These are phyloP conservation scores for Fraxinus pennsylvanica DNA, from an alignment of 257 asterid species.

Conservation along the genomic window DNA sequence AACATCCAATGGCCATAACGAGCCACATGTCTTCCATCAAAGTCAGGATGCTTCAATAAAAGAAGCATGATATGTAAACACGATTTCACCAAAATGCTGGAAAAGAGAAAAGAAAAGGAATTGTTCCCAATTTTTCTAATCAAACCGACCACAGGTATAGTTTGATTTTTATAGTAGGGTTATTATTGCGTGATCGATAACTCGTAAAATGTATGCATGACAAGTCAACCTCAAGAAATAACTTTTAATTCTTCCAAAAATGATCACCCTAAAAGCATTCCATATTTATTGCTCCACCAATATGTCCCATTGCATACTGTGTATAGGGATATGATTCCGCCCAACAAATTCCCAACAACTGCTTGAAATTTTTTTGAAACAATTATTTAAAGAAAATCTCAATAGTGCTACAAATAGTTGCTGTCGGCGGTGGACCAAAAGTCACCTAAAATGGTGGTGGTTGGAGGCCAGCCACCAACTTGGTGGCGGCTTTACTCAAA, in stretches of 20 bases:
- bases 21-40: no score
- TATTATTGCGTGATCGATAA: no score
- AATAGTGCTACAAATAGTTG: neutral
- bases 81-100: no score
- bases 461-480: neutral
- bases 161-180: no score
- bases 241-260: neutral
- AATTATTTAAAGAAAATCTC: neutral
- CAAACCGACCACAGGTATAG: no score
- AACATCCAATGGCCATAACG: no score
- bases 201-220: no score
- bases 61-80: no score
- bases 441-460: neutral
- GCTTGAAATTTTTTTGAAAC: neutral
- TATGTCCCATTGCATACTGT: neutral
- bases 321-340: neutral
- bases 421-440: neutral
- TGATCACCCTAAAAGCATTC: neutral
- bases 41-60: no score
- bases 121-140: no score
- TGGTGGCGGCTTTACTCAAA: neutral
- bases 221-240: neutral
- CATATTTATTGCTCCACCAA: neutral
- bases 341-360: neutral
- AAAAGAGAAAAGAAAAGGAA: no score